Percentiles rank a stretch among this genome's conserved stretches.
Conservation (phyloP, 768 basidiomycete genomes). For the Termitomyces sp. region DNA sequence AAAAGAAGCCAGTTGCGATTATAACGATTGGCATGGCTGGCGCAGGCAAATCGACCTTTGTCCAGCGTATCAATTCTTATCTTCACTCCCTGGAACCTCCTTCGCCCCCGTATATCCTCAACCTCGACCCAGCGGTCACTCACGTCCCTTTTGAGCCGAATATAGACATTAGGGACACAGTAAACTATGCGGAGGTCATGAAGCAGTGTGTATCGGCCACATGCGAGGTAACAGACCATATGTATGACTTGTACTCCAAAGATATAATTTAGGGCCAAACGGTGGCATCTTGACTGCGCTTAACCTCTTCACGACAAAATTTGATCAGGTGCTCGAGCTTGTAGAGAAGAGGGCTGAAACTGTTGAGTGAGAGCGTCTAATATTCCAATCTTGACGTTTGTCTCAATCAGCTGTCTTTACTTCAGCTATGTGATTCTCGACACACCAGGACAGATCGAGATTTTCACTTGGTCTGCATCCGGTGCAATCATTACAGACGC, state of each 20-base stretch:
- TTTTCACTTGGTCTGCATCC: constrained; percentile 99
- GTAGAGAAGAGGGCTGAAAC: constrained; percentile 87
- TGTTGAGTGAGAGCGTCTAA: constrained; percentile 67
- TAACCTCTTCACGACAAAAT: constrained; percentile 98
- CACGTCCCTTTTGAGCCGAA: constrained; percentile 92
- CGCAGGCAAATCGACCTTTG: constrained; percentile 96
- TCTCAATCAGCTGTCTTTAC: background rate
- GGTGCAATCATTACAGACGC: constrained; percentile 99
- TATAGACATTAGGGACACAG: constrained; percentile 96
- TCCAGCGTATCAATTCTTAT: constrained; percentile 91
- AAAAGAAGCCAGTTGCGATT: constrained; percentile 72
- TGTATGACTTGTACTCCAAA: constrained; percentile 26
- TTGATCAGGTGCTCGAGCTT: constrained; percentile 90
- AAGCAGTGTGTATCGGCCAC: constrained; percentile 76
- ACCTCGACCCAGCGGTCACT: constrained; percentile 94
- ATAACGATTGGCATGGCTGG: constrained; percentile 97
- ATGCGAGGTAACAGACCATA: constrained; percentile 13
- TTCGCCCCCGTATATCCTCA: constrained; percentile 89
- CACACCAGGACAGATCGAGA: constrained; percentile 98
- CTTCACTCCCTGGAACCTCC: constrained; percentile 63
- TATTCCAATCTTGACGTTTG: background rate
- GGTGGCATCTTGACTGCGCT: constrained; percentile 96
- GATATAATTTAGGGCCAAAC: constrained; percentile 97
- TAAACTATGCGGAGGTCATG: constrained; percentile 98
- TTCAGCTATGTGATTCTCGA: constrained; percentile 89